Conservation (phyloP, 1,139 yeast species). For the Blastobotrys niveus region DNA sequence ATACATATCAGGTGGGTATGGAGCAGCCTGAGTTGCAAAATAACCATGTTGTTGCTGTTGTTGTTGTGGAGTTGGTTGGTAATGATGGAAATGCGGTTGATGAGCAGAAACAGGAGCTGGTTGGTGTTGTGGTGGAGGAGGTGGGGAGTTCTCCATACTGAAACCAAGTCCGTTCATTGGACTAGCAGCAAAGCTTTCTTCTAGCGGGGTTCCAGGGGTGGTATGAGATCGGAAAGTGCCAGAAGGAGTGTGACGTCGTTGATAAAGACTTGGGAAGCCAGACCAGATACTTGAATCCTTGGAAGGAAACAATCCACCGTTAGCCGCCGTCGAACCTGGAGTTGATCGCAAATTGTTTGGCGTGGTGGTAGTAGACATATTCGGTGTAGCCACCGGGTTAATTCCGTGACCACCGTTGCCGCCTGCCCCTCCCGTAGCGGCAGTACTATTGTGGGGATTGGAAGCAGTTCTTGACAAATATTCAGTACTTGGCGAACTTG, state of each 20-base stretch:
- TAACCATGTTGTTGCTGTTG: conserved; percentile 3
- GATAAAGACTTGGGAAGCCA: conserved; percentile 13
- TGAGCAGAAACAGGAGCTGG: conserved; percentile 3
- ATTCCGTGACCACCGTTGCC: too few species aligned
- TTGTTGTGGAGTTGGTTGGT: background rate
- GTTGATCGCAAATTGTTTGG: conserved; percentile 12
- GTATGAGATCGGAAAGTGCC: conserved; percentile 16
- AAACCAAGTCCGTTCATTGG: conserved; percentile 12
- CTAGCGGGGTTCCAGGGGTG: conserved; percentile 19
- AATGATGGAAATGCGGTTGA: conserved; percentile 2
- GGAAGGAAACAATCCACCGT: conserved; percentile 9
- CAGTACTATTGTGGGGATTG: background rate
- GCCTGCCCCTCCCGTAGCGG: too few species aligned
- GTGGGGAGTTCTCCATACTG: conserved; percentile 4
- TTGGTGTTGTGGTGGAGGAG: conserved; percentile 1
- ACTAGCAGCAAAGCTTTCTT: conserved; percentile 11
- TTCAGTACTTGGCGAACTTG: conserved; percentile 14
- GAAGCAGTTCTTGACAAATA: conserved; percentile 5
- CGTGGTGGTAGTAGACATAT: conserved; percentile 18
- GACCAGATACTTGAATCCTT: conserved; percentile 19
- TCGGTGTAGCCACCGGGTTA: too few species aligned
- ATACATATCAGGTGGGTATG: conserved; percentile 7
- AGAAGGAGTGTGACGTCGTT: conserved; percentile 12
- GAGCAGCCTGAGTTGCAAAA: conserved; percentile 3
- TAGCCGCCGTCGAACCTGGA: conserved; percentile 7